A percentile compares a stretch with the other conserved stretches of the same genome.
These are phyloP conservation scores for Boletus insuetus DNA, from an alignment of 768 basidiomycete species.

Conservation along the genomic window DNA sequence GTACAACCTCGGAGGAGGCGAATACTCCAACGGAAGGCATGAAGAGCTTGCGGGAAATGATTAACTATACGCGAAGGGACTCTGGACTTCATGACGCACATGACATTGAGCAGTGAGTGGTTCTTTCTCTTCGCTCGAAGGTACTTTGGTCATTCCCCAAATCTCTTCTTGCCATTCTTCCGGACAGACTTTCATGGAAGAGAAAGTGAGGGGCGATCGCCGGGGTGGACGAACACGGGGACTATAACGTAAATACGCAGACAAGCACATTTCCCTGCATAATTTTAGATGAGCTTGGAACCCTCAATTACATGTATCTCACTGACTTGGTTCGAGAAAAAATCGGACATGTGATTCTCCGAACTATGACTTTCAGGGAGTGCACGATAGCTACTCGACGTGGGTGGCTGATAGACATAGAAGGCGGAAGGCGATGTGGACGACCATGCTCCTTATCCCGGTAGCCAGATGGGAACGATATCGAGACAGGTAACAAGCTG, in stretches of 20 bases:
- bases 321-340: conserved; percentile 26
- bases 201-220: conserved; percentile 24
- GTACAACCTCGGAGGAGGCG: conserved; percentile 53
- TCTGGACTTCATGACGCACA: conserved; percentile 17
- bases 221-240: conserved; percentile 33
- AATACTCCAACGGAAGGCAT: conserved; percentile 60
- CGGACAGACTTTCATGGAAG: conserved; percentile 26
- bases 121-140: conserved; percentile 3
- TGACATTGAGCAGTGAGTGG: conserved; percentile 28
- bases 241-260: conserved; percentile 25
- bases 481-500: conserved; percentile 27
- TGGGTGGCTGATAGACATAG: conserved; percentile 27
- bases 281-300: conserved; percentile 1
- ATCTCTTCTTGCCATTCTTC: conserved; percentile 35
- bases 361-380: conserved; percentile 25
- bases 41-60: conserved; percentile 45
- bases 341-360: conserved; percentile 14
- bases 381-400: conserved; percentile 24
- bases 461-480: conserved; percentile 30
- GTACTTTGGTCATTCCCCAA: conserved; percentile 24
- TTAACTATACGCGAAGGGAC: not conserved
- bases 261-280: conserved; percentile 22
- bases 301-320: not conserved
- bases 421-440: conserved; percentile 28
- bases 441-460: conserved; percentile 20